Evolutionary conservation across 2,329 filamentous ascomycete species (phyloP), one percentile per base, ranked within the genome.

Genomic region (Alternaria brassicicola): DNA sequence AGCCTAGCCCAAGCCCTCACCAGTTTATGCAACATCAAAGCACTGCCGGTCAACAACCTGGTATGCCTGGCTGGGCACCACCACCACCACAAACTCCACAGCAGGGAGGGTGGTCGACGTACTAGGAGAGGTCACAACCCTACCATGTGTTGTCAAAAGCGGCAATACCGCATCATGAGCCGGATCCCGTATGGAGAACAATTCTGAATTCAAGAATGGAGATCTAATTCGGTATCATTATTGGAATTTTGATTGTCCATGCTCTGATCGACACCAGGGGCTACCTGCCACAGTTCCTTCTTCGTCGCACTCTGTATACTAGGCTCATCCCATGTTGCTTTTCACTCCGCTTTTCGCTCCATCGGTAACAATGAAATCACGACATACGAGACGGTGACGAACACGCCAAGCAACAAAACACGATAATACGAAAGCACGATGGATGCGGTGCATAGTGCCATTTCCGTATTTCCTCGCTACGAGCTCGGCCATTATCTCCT

Each of bases 51-150:
- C 80, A 80, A 61, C 82, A 84, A 64, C 79, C 80, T n/a, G 78
- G 80, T 36, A 83, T 84, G 81, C 81, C 81, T 62, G 80, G 80
- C 39, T 84, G 81, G 82, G 76, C 80, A 57, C 78, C 80, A 47
- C 76, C 80, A 57, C 78, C 80, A 47, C 76, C 75, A n/a, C 76
- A 76, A 57, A 68, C 72, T 38, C 78, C 78, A 67, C 61, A 61
- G 19, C 58, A 58, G 30, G 79, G 79, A 66, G 77, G 78, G 56
- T 80, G 79, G 76, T 72, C 71, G 52, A 67, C 65, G 47, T 76
- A 76, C 62, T 76, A 71, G 66, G 38, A 36, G 35, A 15, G 25
- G 19, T 26, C 21, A 49, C 41, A 26, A 25, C 17, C 25, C 45
- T 12, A 21, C 21, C 28, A 17, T 35, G 25, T 17, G 26, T 31